phyloP scores from a whole-genome alignment of 208 protist genomes.

The Angomonas deanei region DNA sequence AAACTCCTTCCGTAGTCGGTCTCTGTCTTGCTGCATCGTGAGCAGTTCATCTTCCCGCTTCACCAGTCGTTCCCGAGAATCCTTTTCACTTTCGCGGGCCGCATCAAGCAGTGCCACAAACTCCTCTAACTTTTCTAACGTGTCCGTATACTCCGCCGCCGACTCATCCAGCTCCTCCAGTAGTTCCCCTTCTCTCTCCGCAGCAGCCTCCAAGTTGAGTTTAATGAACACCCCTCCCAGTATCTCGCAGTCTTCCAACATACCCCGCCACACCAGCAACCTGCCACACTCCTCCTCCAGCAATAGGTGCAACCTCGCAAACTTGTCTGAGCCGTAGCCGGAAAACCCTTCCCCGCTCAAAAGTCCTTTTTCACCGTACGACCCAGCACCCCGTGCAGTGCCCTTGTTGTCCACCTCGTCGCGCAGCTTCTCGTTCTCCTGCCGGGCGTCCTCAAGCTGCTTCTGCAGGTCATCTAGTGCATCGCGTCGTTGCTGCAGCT shows the following conservation, averaged over 20 bases:
- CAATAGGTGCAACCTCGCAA: neutral
- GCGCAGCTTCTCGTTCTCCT: slow-evolving; percentile 10
- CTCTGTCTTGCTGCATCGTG: slow-evolving; percentile 1
- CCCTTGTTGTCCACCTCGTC: slow-evolving; percentile 1
- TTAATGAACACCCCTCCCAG: neutral
- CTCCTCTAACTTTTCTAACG: slow-evolving; percentile 47
- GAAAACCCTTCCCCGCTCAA: neutral
- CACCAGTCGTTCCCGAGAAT: slow-evolving; percentile 24
- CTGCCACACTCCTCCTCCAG: neutral
- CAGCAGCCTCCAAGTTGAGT: neutral
- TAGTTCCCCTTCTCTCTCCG: slow-evolving; percentile 14
- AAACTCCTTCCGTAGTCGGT: neutral
- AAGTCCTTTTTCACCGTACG: neutral
- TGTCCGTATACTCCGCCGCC: slow-evolving; percentile 38
- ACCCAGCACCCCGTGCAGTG: neutral
- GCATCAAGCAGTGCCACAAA: slow-evolving; percentile 51
- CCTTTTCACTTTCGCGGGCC: slow-evolving; percentile 32
- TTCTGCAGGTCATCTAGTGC: slow-evolving; percentile 9
- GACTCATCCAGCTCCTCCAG: slow-evolving; percentile 32
- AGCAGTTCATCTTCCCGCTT: slow-evolving; percentile 33
- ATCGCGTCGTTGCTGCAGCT: slow-evolving; percentile 14
- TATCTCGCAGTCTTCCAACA: neutral
- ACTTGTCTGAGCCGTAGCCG: neutral
- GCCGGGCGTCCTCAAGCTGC: slow-evolving; percentile 16
- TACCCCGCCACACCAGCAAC: slow-evolving; percentile 1